Conservation (phyloP, 2,329 filamentous ascomycete species). For the Cryphonectria naterciae region DNA sequence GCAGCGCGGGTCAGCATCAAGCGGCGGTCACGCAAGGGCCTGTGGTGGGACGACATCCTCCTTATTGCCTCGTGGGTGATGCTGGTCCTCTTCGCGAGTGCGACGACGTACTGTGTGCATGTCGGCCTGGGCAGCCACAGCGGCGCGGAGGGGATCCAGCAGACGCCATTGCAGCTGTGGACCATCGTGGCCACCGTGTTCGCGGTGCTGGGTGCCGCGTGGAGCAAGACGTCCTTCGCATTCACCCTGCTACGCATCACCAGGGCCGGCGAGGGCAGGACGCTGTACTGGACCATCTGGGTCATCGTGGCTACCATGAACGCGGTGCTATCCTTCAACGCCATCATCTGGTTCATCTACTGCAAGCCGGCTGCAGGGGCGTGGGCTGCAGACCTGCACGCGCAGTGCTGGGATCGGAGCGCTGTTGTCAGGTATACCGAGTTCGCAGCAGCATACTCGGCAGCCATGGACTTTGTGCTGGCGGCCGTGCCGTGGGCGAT, state of each 20-base stretch:
- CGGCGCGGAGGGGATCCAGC: background rate
- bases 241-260: conserved; percentile 39
- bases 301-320: conserved; percentile 39
- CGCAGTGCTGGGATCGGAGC: conserved; percentile 38
- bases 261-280: conserved; percentile 24
- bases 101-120: conserved; percentile 17
- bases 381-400: conserved; percentile 35
- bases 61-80: conserved; percentile 24
- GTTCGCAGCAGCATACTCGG: conserved; percentile 41
- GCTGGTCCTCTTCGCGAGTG: conserved; percentile 16
- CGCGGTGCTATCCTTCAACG: conserved; percentile 33
- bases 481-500: conserved; percentile 47
- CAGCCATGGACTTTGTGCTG: conserved; percentile 44
- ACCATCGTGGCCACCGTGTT: conserved; percentile 32
- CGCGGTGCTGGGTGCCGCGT: conserved; percentile 36
- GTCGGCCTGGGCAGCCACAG: conserved; percentile 25
- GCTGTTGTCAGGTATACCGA: conserved; percentile 39
- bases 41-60: conserved; percentile 27
- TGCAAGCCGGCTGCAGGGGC: conserved; percentile 38
- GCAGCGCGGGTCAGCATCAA: conserved; percentile 22
- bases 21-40: conserved; percentile 8
- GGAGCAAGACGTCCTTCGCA: conserved; percentile 42
- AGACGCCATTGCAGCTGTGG: conserved; percentile 18
- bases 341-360: conserved; percentile 38
- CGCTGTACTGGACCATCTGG: conserved; percentile 35